Percentiles rank a stretch among this genome's conserved stretches.
phyloP scores from a whole-genome alignment of 345 rosid genomes.

The Odontarrhena argentea region DNA sequence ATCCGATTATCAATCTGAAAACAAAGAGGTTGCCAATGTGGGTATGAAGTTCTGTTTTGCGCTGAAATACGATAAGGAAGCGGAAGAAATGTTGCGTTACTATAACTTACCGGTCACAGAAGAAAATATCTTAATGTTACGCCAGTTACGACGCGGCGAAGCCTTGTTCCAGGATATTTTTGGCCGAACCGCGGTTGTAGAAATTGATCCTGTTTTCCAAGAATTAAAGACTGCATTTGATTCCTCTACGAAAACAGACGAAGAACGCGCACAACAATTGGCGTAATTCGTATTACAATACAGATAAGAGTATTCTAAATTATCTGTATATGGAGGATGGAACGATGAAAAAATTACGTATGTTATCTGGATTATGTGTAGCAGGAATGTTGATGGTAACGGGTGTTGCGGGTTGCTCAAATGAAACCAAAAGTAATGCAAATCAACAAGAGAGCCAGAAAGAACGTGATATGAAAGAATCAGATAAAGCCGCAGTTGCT shows the following conservation, averaged over 20 bases:
- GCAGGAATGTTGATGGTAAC: not conserved
- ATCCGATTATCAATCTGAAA: not conserved
- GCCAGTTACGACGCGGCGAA: slow-evolving; percentile 1
- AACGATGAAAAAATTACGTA: not conserved
- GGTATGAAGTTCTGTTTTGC: not conserved
- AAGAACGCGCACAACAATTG: not conserved
- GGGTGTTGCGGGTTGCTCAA: not conserved
- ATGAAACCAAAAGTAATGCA: not conserved
- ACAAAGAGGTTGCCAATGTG: not conserved
- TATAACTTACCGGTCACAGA: not conserved
- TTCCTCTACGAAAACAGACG: not conserved
- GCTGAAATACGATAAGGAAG: not conserved
- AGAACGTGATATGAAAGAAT: not conserved
- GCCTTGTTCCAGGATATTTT: not conserved
- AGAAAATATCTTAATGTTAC: not conserved
- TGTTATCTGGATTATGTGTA: not conserved
- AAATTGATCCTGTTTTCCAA: not conserved
- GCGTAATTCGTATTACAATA: not conserved
- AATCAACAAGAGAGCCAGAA: not conserved
- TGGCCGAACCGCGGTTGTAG: slow-evolving; percentile 1
- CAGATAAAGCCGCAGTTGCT: not conserved
- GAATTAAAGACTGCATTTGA: not conserved
- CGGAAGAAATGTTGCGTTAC: not conserved
- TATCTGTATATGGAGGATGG: not conserved
- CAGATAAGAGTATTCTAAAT: not conserved